Conservation (phyloP, 257 asterid genomes). For the Penstemon barbatus region DNA sequence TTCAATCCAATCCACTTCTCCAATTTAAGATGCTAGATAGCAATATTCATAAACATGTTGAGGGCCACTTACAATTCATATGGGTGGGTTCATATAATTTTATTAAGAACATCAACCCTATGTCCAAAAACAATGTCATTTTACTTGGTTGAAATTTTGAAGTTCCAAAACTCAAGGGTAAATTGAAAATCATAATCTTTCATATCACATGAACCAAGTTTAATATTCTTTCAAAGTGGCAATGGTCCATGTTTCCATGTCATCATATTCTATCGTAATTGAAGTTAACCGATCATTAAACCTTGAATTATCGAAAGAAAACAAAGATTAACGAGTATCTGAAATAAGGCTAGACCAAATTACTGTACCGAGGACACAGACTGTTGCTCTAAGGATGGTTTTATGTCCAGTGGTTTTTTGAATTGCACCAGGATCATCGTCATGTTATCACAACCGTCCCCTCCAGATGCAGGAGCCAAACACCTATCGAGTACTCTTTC, state of each 20-base stretch:
- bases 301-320: not conserved
- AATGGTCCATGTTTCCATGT: not conserved
- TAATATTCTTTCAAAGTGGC: conserved; percentile 18
- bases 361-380: conserved; percentile 35
- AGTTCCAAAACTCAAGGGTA: too few relatives aligned
- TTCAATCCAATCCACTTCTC: not conserved
- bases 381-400: conserved; percentile 31
- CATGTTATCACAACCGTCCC: conserved; percentile 96
- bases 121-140: too few relatives aligned
- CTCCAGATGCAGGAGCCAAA: conserved; percentile 84
- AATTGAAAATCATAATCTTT: not conserved
- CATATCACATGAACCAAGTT: not conserved
- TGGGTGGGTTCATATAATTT: too few relatives aligned
- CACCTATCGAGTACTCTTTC: conserved; percentile 70
- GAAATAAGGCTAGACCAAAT: conserved; percentile 20
- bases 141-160: too few relatives aligned
- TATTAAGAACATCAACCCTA: too few relatives aligned
- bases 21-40: not conserved
- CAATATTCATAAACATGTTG: not conserved
- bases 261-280: not conserved
- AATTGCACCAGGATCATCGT: conserved; percentile 90
- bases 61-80: not conserved
- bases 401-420: conserved; percentile 41
- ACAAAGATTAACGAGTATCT: conserved; percentile 10
- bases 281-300: conserved; percentile 6